Conservation (phyloP, 768 basidiomycete species). For the Lyophyllum decastes region DNA sequence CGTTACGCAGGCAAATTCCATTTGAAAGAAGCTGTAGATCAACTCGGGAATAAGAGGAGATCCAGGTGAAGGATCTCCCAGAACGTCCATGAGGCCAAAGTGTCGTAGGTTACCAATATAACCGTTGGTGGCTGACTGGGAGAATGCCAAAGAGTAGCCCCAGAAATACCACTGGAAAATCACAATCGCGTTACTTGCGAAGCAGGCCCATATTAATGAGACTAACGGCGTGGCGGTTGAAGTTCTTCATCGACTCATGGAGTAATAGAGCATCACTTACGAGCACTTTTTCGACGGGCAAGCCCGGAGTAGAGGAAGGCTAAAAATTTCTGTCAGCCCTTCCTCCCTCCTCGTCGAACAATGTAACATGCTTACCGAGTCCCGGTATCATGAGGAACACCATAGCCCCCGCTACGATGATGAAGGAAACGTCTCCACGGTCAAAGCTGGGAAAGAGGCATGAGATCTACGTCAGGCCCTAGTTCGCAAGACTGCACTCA, state of each 20-base stretch:
- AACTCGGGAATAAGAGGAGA: slow-evolving; percentile 81
- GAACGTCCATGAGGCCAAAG: slow-evolving; percentile 75
- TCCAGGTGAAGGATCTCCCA: slow-evolving; percentile 73
- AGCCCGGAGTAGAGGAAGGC: slow-evolving; percentile 78
- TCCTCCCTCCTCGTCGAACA: neutral
- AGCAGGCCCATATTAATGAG: slow-evolving; percentile 75
- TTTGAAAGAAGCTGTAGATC: slow-evolving; percentile 84
- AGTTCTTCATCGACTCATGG: neutral
- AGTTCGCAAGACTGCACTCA: slow-evolving; percentile 6
- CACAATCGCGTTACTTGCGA: slow-evolving; percentile 71
- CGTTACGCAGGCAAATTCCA: slow-evolving; percentile 85
- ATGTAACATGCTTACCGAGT: slow-evolving; percentile 43
- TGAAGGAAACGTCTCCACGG: slow-evolving; percentile 71
- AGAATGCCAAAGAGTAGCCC: slow-evolving; percentile 82
- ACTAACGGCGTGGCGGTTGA: slow-evolving; percentile 32
- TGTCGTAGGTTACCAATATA: slow-evolving; percentile 80
- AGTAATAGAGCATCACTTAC: slow-evolving; percentile 29
- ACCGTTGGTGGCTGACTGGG: slow-evolving; percentile 70
- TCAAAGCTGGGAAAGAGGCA: slow-evolving; percentile 49
- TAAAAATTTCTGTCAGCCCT: slow-evolving; percentile 23
- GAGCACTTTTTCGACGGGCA: slow-evolving; percentile 64
- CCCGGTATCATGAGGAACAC: slow-evolving; percentile 81
- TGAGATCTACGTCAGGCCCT: neutral
- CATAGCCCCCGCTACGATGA: slow-evolving; percentile 67
- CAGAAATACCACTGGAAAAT: slow-evolving; percentile 80